Evolutionary conservation across 2,329 filamentous ascomycete genomes (phyloP).

Genomic region (Pseudopyricularia javanii): DNA sequence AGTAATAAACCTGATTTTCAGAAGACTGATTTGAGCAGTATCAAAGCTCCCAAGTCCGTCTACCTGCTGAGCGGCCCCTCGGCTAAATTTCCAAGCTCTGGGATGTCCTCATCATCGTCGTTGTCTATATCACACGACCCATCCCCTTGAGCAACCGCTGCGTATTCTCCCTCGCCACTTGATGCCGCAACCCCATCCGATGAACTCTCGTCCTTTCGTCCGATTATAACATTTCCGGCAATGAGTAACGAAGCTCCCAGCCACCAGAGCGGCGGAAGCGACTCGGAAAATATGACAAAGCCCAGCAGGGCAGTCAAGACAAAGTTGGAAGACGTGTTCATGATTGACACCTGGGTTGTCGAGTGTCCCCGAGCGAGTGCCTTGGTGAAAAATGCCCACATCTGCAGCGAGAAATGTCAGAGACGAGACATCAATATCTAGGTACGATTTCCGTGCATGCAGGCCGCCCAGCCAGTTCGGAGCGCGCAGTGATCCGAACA

Average conservation of each 20-base stretch:
- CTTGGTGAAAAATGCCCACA: slow-evolving; percentile 76
- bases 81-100: slow-evolving; percentile 8
- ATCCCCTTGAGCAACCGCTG: slow-evolving; percentile 14
- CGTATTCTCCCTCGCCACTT: slow-evolving; percentile 14
- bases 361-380: slow-evolving; percentile 63
- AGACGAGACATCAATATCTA: background rate
- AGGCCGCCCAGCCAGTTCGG: background rate
- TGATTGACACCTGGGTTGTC: slow-evolving; percentile 67
- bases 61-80: background rate
- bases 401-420: slow-evolving; percentile 23
- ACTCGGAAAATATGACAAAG: slow-evolving; percentile 57
- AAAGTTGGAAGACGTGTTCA: slow-evolving; percentile 76
- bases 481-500: too few species aligned
- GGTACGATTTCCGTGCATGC: too few species aligned
- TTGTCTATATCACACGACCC: slow-evolving; percentile 6
- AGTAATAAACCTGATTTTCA: background rate
- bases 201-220: slow-evolving; percentile 47
- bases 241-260: slow-evolving; percentile 60
- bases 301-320: slow-evolving; percentile 65
- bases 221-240: slow-evolving; percentile 67
- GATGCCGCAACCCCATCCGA: slow-evolving; percentile 8
- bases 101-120: slow-evolving; percentile 14
- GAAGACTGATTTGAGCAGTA: background rate
- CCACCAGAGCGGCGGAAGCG: slow-evolving; percentile 65
- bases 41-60: background rate